These are phyloP conservation scores for Citeromyces hawaiiensis DNA, from an alignment of 1,139 yeast genomes.

Conservation along the genomic window DNA sequence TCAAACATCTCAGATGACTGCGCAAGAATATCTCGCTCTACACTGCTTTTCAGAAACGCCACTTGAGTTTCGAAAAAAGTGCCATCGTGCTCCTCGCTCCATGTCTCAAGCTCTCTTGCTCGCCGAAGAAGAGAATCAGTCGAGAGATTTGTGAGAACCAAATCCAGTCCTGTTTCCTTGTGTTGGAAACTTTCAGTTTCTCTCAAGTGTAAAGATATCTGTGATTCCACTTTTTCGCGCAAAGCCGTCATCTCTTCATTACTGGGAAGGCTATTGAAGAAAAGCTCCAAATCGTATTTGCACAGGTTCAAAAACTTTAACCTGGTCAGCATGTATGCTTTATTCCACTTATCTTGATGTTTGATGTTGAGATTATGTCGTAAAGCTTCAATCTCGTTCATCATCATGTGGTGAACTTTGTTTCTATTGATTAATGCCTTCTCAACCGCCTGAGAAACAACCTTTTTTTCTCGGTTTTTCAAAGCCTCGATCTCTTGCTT, in stretches of 20 bases:
- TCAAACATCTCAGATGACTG: conserved; percentile 39
- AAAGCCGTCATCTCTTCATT: conserved; percentile 3
- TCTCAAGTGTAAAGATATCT: background rate
- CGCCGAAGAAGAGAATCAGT: conserved; percentile 25
- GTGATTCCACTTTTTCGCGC: conserved; percentile 5
- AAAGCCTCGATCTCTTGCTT: conserved; percentile 65
- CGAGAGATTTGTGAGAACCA: conserved; percentile 2
- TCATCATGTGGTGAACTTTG: conserved; percentile 23
- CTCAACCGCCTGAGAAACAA: conserved; percentile 22
- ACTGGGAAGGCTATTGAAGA: conserved; percentile 11
- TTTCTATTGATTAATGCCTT: conserved; percentile 19
- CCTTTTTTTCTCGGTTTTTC: conserved; percentile 35
- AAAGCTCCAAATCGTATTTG: conserved; percentile 23
- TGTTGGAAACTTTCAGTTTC: conserved; percentile 2
- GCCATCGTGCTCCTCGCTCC: conserved; percentile 30
- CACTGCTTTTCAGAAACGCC: conserved; percentile 25
- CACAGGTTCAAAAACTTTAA: conserved; percentile 36
- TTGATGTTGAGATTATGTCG: conserved; percentile 25
- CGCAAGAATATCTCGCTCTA: conserved; percentile 40
- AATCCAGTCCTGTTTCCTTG: conserved; percentile 10
- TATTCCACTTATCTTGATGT: conserved; percentile 29
- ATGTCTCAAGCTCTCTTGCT: conserved; percentile 36
- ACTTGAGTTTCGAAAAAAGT: conserved; percentile 25
- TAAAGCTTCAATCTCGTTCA: conserved; percentile 26
- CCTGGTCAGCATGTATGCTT: conserved; percentile 41